A percentile compares a stretch with the other conserved stretches of the same genome.
phyloP scores from a whole-genome alignment of 495 filamentous ascomycete genomes.

The Acidomyces sp. region DNA sequence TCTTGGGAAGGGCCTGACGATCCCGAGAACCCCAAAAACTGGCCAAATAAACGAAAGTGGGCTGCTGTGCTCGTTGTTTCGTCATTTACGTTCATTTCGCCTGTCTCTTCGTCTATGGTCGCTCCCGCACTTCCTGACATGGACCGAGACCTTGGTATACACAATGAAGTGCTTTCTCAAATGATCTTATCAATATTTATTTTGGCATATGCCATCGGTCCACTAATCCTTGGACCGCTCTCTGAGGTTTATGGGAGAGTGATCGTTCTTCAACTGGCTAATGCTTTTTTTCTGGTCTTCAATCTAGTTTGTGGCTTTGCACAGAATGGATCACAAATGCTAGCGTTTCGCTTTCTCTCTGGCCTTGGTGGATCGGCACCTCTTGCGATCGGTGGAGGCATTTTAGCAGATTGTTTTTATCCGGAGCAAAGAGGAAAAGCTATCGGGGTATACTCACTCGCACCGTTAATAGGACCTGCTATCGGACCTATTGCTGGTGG shows the following conservation, averaged over 20 bases:
- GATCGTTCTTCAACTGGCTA: constrained; percentile 39
- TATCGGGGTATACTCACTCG: constrained; percentile 50
- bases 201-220: constrained; percentile 29
- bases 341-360: constrained; percentile 45
- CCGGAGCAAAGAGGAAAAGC: constrained; percentile 53
- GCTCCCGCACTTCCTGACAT: constrained; percentile 23
- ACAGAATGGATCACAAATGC: constrained; percentile 38
- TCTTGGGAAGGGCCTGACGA: constrained; percentile 28
- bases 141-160: constrained; percentile 18
- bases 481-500: constrained; percentile 29
- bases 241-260: constrained; percentile 53
- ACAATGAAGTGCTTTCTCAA: constrained; percentile 9
- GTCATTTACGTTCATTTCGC: constrained; percentile 39
- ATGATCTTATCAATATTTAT: constrained; percentile 25
- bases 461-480: constrained; percentile 54
- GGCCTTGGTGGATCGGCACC: constrained; percentile 42
- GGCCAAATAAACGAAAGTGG: constrained; percentile 47
- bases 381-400: constrained; percentile 36
- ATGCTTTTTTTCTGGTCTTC: constrained; percentile 44
- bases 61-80: constrained; percentile 39
- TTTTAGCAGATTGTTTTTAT: constrained; percentile 42
- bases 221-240: constrained; percentile 47
- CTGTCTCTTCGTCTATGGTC: constrained; percentile 25
- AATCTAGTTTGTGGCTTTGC: constrained; percentile 45
- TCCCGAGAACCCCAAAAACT: constrained; percentile 33